A percentile compares a stretch with the other conserved stretches of the same genome.
phyloP scores from a whole-genome alignment of 768 basidiomycete species.

The Tricholoma terreum region DNA sequence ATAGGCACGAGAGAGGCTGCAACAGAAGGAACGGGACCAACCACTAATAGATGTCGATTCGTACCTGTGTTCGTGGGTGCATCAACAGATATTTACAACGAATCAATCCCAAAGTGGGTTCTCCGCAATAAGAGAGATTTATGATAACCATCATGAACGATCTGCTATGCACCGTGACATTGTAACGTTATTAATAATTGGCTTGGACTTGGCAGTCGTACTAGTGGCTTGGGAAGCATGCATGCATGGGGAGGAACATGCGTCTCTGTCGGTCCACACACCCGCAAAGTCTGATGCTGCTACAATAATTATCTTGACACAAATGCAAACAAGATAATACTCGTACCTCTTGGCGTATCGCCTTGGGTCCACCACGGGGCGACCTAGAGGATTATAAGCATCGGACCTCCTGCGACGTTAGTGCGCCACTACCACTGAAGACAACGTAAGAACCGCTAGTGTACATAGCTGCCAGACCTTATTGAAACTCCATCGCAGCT shows the following conservation, averaged over 20 bases:
- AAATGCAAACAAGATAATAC: constrained; percentile 3
- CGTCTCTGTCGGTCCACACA: constrained; percentile 57
- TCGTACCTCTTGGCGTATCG: constrained; percentile 49
- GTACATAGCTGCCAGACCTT: constrained; percentile 50
- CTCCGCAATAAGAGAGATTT: too few species aligned
- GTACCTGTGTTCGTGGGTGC: too few species aligned
- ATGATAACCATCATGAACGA: too few species aligned
- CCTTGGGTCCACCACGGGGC: constrained; percentile 65
- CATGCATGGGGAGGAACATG: constrained; percentile 34
- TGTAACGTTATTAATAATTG: too few species aligned
- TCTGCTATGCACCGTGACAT: too few species aligned
- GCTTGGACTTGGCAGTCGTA: not conserved
- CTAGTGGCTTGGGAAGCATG: constrained; percentile 3
- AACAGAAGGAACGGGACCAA: too few species aligned
- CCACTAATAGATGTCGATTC: too few species aligned
- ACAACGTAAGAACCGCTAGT: constrained; percentile 49
- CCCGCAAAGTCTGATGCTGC: constrained; percentile 39
- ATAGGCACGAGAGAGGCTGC: too few species aligned
- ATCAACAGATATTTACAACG: too few species aligned
- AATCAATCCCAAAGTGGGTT: too few species aligned
- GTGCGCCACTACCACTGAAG: constrained; percentile 39
- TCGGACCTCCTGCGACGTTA: not conserved
- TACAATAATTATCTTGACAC: not conserved
- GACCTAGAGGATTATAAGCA: constrained; percentile 29
- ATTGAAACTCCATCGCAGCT: constrained; percentile 47